Base-by-base conservation (phyloP, 2,329 filamentous ascomycete genomes). In the Neonectria magnoliae region DNA sequence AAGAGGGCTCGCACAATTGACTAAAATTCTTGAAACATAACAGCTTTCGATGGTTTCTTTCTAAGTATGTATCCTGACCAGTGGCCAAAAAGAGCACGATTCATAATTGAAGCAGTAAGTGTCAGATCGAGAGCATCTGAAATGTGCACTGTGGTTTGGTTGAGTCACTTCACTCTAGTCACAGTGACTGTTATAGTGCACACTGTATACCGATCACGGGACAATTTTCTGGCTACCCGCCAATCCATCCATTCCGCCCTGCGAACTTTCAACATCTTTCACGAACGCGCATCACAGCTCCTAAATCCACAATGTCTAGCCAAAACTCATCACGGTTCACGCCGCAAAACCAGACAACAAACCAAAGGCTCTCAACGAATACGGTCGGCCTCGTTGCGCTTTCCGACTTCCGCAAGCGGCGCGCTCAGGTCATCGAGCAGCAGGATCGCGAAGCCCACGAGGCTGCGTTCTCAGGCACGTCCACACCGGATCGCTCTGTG, bases 361-460 rank as follows among this genome's bases (percentile, higher is more conserved):
- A 95, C 78, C 91, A 97, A 75, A 85, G 93, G 14, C 85, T 97
- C 52, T 95, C 95, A 65, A 93, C 89, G 58, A 90, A 93, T 75
- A 97, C 93, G 0, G 94, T 98, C 70, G 96, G 96, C 44, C 90
- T 99, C 3, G 95, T 98, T 57, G 89, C 93, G 62, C 90, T 98
- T 47, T 93, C 93, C 69, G 96, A 98, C 77, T 98, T 97, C 79
- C 93, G 95, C 79, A 98, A 99, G 82, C 90, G 96, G 64, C 93
- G 95, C 79, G 94, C 94, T 72, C 93, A 98, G 80, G 93, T 94
- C n/a, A 84, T 97, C 52, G 95, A 98, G 78, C 90, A 93, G 76
- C 95, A 96, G 76, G 93, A 96, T 76, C 88, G 92, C 74, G 93
- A 96, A 74, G 90, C 88, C 13, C 89, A 90, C 75, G 91, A 93